Evolutionary conservation across 192 early-diverging fungal genomes (phyloP).

Genomic region (Phycomyces blakesleeanus): DNA sequence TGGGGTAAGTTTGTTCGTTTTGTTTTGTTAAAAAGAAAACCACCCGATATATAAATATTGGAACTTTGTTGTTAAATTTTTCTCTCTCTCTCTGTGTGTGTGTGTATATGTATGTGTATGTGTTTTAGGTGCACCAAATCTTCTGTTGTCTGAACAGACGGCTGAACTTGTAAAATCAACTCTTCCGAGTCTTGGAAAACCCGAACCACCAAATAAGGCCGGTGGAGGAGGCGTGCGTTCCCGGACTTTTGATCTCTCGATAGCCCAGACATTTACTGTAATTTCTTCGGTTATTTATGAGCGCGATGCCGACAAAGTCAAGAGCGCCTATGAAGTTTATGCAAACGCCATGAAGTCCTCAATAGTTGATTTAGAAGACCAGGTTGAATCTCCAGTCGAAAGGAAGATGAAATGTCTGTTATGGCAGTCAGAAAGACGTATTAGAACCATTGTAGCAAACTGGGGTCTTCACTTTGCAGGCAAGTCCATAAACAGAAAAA

Average conservation of each 20-base stretch:
- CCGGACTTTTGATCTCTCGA: conserved; percentile 33
- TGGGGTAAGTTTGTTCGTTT: conserved; percentile 45
- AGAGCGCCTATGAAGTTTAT: conserved; percentile 27
- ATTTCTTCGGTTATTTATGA: conserved; percentile 48
- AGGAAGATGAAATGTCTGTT: conserved; percentile 22
- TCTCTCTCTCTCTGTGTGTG: no score
- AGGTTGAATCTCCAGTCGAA: neutral
- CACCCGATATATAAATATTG: no score
- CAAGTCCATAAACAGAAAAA: no score
- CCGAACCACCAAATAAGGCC: neutral
- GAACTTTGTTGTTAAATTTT: no score
- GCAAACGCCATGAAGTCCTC: neutral
- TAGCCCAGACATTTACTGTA: conserved; percentile 39
- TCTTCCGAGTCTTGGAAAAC: conserved; percentile 20
- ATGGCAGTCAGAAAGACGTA: conserved; percentile 30
- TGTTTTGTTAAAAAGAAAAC: no score
- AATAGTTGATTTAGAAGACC: neutral
- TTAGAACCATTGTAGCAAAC: conserved; percentile 22
- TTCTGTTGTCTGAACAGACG: conserved; percentile 15
- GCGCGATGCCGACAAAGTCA: conserved; percentile 40
- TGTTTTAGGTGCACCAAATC: conserved; percentile 17
- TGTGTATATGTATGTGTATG: neutral
- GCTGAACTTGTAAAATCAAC: conserved; percentile 13
- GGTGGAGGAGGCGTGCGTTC: neutral
- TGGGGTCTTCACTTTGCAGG: conserved; percentile 34